Evolutionary conservation across 2,329 filamentous ascomycete genomes (phyloP).

Genomic region (Colletotrichum incanum): DNA sequence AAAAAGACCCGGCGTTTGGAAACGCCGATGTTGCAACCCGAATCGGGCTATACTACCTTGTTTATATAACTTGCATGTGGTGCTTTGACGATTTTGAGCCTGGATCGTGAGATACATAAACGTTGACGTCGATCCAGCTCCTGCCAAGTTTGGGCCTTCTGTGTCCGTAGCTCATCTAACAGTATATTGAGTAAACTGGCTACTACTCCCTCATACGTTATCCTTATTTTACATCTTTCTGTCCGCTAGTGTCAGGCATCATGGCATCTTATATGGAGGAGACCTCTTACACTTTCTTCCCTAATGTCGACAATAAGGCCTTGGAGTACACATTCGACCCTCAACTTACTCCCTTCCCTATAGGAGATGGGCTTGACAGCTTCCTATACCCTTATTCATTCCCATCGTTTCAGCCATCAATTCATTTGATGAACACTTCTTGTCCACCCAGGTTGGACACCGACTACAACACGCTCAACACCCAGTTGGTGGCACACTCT

Average conservation of each 20-base stretch:
- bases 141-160: slow-evolving; percentile 5
- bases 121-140: slow-evolving; percentile 30
- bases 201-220: background rate
- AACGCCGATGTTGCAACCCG: slow-evolving; percentile 26
- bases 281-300: slow-evolving; percentile 25
- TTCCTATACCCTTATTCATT: slow-evolving; percentile 29
- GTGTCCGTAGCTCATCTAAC: slow-evolving; percentile 5
- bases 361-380: slow-evolving; percentile 13
- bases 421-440: slow-evolving; percentile 14
- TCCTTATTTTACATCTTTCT: background rate
- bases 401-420: slow-evolving; percentile 6
- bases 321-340: slow-evolving; percentile 25
- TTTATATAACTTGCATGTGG: slow-evolving; percentile 32
- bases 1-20: slow-evolving; percentile 21
- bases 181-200: background rate
- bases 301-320: background rate
- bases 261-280: slow-evolving; percentile 36
- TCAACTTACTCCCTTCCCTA: slow-evolving; percentile 27
- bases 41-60: slow-evolving; percentile 27
- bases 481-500: background rate
- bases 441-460: background rate
- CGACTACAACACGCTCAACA: slow-evolving; percentile 7
- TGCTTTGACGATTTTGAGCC: slow-evolving; percentile 1
- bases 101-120: slow-evolving; percentile 39
- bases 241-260: slow-evolving; percentile 14